Evolutionary conservation across 306 rosid species (phyloP).

Genomic region (Vigna unguiculata): DNA sequence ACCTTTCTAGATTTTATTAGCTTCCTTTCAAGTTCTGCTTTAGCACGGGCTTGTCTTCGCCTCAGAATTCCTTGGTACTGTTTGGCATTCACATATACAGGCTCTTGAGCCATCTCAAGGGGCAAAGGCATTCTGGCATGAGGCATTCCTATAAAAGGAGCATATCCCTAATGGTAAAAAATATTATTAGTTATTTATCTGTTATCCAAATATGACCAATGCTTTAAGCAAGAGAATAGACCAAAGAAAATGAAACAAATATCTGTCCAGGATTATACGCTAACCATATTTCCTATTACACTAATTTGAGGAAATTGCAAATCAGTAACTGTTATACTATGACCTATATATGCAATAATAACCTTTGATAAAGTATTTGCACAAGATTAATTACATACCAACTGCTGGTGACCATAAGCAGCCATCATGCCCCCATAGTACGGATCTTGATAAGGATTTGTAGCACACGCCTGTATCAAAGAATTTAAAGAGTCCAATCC

Average conservation of each 20-base stretch:
- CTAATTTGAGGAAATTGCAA: constrained; percentile 23
- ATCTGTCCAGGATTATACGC: constrained; percentile 21
- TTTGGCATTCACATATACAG: constrained; percentile 97
- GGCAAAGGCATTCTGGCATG: constrained; percentile 98
- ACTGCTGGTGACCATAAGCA: constrained; percentile 80
- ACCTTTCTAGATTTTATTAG: constrained; percentile 94
- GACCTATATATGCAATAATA: constrained; percentile 23
- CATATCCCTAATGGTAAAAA: constrained; percentile 67
- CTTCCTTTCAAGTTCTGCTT: constrained; percentile 94
- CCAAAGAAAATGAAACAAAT: not conserved
- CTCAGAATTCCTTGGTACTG: constrained; percentile 96
- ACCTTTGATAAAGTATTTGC: not conserved
- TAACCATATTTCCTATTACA: constrained; percentile 1
- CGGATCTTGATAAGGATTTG: constrained; percentile 91
- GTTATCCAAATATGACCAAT: constrained; percentile 23
- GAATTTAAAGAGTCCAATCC: constrained; percentile 45
- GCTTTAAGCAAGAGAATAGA: constrained; percentile 4
- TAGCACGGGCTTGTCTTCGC: constrained; percentile 97
- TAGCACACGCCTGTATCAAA: constrained; percentile 84
- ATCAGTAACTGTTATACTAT: not conserved
- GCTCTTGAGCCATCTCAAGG: constrained; percentile 97
- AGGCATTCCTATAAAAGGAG: constrained; percentile 88
- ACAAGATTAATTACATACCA: constrained; percentile 62
- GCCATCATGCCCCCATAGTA: constrained; percentile 89
- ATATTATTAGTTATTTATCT: constrained; percentile 34